Evolutionary conservation across 169 alveolate genomes (phyloP), one percentile per base, ranked within the genome.

Genomic region (Cytauxzoon felis): DNA sequence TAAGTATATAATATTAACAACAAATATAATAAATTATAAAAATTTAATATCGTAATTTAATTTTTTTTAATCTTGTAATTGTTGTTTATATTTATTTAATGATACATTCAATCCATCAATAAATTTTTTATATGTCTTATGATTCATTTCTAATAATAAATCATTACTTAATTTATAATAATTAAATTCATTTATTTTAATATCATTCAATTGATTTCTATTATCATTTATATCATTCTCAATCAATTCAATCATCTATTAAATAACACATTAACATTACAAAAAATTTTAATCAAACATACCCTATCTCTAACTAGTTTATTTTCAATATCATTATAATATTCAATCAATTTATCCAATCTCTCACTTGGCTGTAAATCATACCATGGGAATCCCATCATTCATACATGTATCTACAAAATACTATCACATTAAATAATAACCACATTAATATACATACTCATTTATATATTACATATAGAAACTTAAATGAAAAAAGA

Each of bases 301-400:
- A 66, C 78, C 34, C 49, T 56, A 40, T 13, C 23, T n/a, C 40
- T 53, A 2, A 52, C 41, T 13, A 34, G 47, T 32, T 52, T 60
- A 26, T 51, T 18, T 26, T 66, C 78, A 29, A 66, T 54, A 40
- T 54, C 56, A 23, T 41, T 45, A 26, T 47, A 66, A 21, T 66
- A 68, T 26, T 18, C 65, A 18, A 23, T 57, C 3, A 66, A 51
- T 45, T 53, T 66, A 1, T 57, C 9, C 40, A 66, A 3, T 0
- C 78, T 40, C 16, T 51, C 78, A 32, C 30, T 53, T 6, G 78
- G 78, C 9, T 51, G 64, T 30, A 53, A 13, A 8, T 51, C 58
- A 16, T 51, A 41, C 41, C 43, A 66, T 0, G 78, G 78, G 38
- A 66, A 66, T n/a, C n/a, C n/a, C n/a, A n/a, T n/a, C n/a, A n/a